Evolutionary conservation across 169 alveolate species (phyloP), one percentile per base, ranked within the genome.

Genomic region (Plasmodium malariae): DNA sequence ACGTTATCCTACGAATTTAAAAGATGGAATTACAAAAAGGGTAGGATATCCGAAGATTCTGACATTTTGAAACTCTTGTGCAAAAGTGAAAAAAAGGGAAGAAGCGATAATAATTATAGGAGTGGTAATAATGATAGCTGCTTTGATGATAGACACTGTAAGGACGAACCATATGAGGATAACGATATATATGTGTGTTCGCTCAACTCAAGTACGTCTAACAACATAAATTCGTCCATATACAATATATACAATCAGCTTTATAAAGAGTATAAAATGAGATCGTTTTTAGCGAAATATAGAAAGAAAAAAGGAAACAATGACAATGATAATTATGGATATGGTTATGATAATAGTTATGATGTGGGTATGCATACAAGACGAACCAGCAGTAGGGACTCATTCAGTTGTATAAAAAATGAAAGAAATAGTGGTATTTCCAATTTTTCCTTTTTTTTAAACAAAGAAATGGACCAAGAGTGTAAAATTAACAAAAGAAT

Each of bases 241-340:
- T 78, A 45, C 9, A 78, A 78, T 11, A 78, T 78, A 48, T 78
- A 78, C 48, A 65, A 37, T 11, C 89, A 78, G 60, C 55, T 78
- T n/a, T 78, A 78, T 37, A 78, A 40, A 69, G 89, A 78, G 26
- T 78, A 78, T 69, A 78, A 78, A 51, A 78, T 68, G 70, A n/a
- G 89, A 40, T n/a, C 4, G 6, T 43, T 48, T 6, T 9, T 65
- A 36, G 34, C 49, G 7, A 76, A 59, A n/a, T 37, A 62, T 48
- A 21, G 6, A 24, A 28, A n/a, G 34, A 76, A 76, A 54, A 14
- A 34, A 6, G 87, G 32, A 5, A 3, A 45, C 5, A 11, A 54
- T 19, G 17, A 71, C 32, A n/a, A 9, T 14, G 34, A 19, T 3
- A 48, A 71, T 5, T 11, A 36, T 2, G 21, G 26, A 4, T 45